phyloP scores from a whole-genome alignment of 139 green algal species.

The Eudorina sp. region DNA sequence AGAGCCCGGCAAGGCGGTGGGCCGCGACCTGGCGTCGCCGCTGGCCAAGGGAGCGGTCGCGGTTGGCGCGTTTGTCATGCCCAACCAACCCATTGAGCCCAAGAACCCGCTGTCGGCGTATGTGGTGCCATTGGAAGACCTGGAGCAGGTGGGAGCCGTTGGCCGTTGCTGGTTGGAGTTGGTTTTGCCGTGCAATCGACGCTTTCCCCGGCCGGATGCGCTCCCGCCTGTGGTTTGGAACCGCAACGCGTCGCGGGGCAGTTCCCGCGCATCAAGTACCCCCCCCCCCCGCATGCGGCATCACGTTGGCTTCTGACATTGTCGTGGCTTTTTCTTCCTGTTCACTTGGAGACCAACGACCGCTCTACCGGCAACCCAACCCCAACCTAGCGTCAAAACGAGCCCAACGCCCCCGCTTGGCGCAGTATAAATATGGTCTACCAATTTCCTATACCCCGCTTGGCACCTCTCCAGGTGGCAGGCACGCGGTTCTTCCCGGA shows the following conservation, averaged over 20 bases:
- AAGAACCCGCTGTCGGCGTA: constrained; percentile 81
- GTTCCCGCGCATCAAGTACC: too few species aligned
- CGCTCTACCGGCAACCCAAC: background rate
- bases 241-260: too few species aligned
- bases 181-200: background rate
- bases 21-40: background rate
- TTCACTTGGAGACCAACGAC: background rate
- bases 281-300: too few species aligned
- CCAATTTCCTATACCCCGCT: background rate
- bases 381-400: too few species aligned
- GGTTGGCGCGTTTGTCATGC: constrained; percentile 89
- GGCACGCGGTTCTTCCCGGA: constrained; percentile 80
- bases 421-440: background rate
- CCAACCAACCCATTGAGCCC: constrained; percentile 83
- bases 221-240: background rate
- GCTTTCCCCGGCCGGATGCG: background rate
- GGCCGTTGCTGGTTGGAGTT: background rate
- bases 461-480: constrained; percentile 28
- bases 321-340: background rate
- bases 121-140: constrained; percentile 77
- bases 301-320: background rate
- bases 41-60: constrained; percentile 40
- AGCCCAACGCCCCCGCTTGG: too few species aligned
- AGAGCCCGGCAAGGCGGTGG: too few species aligned
- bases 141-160: constrained; percentile 74